Conservation (phyloP, 331 rosid species). For the Rosa hybrid region DNA sequence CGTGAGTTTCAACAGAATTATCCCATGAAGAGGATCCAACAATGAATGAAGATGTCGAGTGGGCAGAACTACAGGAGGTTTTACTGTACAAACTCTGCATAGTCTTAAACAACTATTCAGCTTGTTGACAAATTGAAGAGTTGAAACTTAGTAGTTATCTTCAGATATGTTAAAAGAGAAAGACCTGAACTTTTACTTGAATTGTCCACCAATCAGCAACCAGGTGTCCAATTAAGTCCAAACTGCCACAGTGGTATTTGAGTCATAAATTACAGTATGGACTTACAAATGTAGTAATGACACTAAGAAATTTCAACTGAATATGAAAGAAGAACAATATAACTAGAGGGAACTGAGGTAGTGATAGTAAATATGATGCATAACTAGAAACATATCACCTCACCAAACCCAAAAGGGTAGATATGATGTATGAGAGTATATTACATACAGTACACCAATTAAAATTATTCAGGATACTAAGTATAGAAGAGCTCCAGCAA, state of each 20-base stretch:
- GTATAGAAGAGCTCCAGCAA: background rate
- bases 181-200: conserved; percentile 24
- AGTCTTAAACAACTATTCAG: conserved; percentile 18
- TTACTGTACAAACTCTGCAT: conserved; percentile 31
- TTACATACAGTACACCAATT: background rate
- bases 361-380: background rate
- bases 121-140: conserved; percentile 6
- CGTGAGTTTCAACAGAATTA: conserved; percentile 36
- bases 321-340: background rate
- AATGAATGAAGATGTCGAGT: conserved; percentile 23
- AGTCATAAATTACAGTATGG: conserved; percentile 13
- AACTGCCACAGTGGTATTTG: conserved; percentile 22
- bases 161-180: conserved; percentile 1
- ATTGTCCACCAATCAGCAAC: conserved; percentile 31
- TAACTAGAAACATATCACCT: background rate
- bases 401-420: conserved; percentile 12
- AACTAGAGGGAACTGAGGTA: background rate
- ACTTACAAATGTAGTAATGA: background rate
- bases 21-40: conserved; percentile 38
- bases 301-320: background rate
- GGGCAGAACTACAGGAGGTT: conserved; percentile 34
- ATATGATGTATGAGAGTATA: background rate
- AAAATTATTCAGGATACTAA: background rate
- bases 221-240: conserved; percentile 7
- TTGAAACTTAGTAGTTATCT: conserved; percentile 20